Percentiles rank a stretch among this genome's conserved stretches.
phyloP scores from a whole-genome alignment of 352 stramenopile genomes.

The Globisporangium recalcitrans region DNA sequence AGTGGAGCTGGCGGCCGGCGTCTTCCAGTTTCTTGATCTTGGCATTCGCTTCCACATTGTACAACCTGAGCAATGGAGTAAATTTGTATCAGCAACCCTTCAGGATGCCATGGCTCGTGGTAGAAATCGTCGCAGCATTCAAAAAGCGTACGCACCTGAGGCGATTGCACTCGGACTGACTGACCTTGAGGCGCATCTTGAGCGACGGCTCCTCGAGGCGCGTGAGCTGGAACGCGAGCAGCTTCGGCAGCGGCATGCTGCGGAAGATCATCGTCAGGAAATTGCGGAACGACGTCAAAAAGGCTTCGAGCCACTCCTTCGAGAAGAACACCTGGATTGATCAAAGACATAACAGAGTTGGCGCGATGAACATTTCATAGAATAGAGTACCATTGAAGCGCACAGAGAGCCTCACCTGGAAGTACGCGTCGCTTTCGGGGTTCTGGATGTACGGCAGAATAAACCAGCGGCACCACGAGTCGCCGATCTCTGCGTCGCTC shows the following conservation, averaged over 20 bases:
- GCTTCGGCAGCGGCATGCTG: conserved; percentile 65
- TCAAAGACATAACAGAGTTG: no score
- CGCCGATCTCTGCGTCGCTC: conserved; percentile 13
- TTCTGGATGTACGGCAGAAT: conserved; percentile 73
- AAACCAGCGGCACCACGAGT: conserved; percentile 80
- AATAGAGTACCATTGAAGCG: no score
- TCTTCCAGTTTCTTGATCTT: conserved; percentile 67
- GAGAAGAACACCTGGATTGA: conserved; percentile 54
- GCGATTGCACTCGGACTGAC: conserved; percentile 64
- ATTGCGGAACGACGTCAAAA: conserved; percentile 73
- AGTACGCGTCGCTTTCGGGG: conserved; percentile 69
- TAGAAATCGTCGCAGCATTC: neutral
- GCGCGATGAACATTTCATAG: no score
- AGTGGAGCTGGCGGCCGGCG: conserved; percentile 49
- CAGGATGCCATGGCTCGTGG: no score
- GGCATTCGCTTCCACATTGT: conserved; percentile 40
- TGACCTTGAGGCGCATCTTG: conserved; percentile 62
- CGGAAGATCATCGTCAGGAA: conserved; percentile 76
- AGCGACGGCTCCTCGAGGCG: conserved; percentile 64
- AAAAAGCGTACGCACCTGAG: conserved; percentile 26
- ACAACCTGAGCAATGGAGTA: conserved; percentile 17
- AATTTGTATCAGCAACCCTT: no score
- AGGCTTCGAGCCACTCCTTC: conserved; percentile 63
- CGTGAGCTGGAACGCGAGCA: conserved; percentile 69
- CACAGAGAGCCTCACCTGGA: conserved; percentile 28